Percentiles rank a stretch among this genome's conserved stretches.
Evolutionary conservation across 805 yeast species (phyloP).

Genomic region (Suhomyces tanzawaensis): DNA sequence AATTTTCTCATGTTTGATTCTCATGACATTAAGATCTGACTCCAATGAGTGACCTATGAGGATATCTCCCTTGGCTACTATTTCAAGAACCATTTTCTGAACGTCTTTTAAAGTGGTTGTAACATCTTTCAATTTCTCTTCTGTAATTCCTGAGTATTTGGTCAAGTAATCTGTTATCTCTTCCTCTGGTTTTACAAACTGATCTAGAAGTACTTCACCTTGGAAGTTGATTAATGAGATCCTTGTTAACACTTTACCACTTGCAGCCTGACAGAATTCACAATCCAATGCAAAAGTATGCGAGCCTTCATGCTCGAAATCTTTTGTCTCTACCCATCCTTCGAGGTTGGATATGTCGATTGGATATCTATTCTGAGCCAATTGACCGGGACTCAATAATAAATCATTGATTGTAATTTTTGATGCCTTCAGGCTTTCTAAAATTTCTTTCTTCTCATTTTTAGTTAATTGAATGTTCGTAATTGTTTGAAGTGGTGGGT

Average conservation of each 20-base stretch:
- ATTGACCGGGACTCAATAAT: constrained; percentile 46
- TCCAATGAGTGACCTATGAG: constrained; percentile 90
- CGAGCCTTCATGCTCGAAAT: constrained; percentile 55
- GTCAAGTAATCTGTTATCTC: constrained; percentile 81
- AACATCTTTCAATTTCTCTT: constrained; percentile 58
- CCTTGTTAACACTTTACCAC: constrained; percentile 70
- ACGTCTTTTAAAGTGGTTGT: constrained; percentile 66
- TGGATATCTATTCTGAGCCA: constrained; percentile 57
- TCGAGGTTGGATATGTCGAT: constrained; percentile 24
- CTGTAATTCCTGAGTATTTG: constrained; percentile 82
- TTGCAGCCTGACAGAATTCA: constrained; percentile 77
- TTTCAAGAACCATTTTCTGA: constrained; percentile 51
- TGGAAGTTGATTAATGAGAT: constrained; percentile 70
- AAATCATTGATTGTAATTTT: constrained; percentile 52
- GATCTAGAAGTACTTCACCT: constrained; percentile 61
- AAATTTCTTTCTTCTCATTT: constrained; percentile 48
- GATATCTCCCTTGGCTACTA: constrained; percentile 57
- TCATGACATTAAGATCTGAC: constrained; percentile 71
- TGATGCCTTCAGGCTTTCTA: constrained; percentile 29
- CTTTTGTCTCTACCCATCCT: constrained; percentile 55
- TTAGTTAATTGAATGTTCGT: constrained; percentile 56
- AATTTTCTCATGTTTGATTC: constrained; percentile 66
- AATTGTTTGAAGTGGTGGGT: constrained; percentile 55
- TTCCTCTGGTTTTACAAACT: constrained; percentile 73
- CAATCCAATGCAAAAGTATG: constrained; percentile 84